These are phyloP conservation scores for Aspergillus sp. DNA, from an alignment of 2,329 filamentous ascomycete genomes.

Conservation along the genomic window DNA sequence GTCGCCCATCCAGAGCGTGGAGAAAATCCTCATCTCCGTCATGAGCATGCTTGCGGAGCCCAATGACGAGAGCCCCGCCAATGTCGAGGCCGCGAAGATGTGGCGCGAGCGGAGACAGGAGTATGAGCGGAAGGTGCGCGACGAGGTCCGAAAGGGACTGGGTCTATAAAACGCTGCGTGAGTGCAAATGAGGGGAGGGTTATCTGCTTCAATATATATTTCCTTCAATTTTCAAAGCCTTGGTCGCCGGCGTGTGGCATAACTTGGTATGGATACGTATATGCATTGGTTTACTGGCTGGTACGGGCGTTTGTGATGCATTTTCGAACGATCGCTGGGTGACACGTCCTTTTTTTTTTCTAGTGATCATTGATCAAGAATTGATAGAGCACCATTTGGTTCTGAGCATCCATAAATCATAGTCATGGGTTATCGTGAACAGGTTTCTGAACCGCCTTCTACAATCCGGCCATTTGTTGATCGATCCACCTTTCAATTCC, in stretches of 20 bases:
- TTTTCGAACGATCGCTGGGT: not conserved
- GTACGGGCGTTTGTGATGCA: conserved; percentile 3
- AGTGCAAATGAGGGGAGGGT: not conserved
- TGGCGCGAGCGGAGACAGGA: conserved; percentile 81
- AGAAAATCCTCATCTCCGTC: conserved; percentile 94
- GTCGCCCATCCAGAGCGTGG: conserved; percentile 94
- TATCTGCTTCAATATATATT: not conserved
- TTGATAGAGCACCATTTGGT: too few relatives aligned
- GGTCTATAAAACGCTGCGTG: conserved; percentile 56
- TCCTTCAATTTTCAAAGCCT: not conserved
- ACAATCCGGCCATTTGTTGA: conserved; percentile 24
- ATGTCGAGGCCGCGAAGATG: conserved; percentile 94
- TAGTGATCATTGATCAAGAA: not conserved
- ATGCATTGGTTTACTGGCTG: not conserved
- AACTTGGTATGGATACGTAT: conserved; percentile 7
- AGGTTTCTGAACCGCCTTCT: too few relatives aligned
- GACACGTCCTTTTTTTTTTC: not conserved
- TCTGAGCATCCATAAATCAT: too few relatives aligned
- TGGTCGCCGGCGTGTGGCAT: conserved; percentile 6
- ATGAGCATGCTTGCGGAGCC: conserved; percentile 99
- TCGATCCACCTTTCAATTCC: conserved; percentile 46
- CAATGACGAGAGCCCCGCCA: conserved; percentile 94
- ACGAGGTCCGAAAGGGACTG: conserved; percentile 74
- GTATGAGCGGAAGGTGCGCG: conserved; percentile 82
- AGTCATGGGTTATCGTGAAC: too few relatives aligned